These are phyloP conservation scores for Termitomyces sp. DNA, from an alignment of 768 basidiomycete genomes.

Conservation along the genomic window DNA sequence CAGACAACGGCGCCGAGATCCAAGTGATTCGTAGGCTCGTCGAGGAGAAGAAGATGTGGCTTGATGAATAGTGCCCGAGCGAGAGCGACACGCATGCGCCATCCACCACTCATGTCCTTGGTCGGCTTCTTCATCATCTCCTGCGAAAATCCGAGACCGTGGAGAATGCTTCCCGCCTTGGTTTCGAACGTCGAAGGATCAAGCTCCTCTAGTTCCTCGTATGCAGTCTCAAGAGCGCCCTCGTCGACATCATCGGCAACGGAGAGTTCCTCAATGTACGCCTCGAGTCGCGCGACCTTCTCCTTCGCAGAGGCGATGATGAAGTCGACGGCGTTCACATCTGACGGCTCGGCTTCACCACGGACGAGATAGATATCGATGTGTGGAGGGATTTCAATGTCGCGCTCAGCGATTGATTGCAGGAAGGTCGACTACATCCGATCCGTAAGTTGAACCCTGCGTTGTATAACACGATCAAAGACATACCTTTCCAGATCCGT, in stretches of 20 bases:
- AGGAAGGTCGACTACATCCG: conserved; percentile 83
- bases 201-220: conserved; percentile 96
- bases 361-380: conserved; percentile 97
- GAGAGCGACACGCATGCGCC: conserved; percentile 98
- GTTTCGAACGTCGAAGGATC: conserved; percentile 95
- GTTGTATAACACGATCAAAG: not conserved
- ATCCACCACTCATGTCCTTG: conserved; percentile 99
- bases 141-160: conserved; percentile 90
- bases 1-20: conserved; percentile 98
- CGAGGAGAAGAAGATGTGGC: conserved; percentile 91
- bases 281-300: conserved; percentile 92
- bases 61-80: conserved; percentile 95
- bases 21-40: conserved; percentile 91
- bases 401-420: conserved; percentile 92
- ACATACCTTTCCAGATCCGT: conserved; percentile 96
- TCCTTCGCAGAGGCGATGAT: conserved; percentile 89
- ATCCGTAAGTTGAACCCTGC: conserved; percentile 2
- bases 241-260: conserved; percentile 90
- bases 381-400: conserved; percentile 91
- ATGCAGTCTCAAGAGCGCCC: conserved; percentile 78
- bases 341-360: conserved; percentile 94
- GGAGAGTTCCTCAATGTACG: conserved; percentile 90
- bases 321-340: conserved; percentile 95
- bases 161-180: conserved; percentile 94
- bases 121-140: conserved; percentile 96